A percentile compares a stretch with the other conserved stretches of the same genome.
phyloP scores from a whole-genome alignment of 257 asterid genomes.

The Euphrasia confusa region DNA sequence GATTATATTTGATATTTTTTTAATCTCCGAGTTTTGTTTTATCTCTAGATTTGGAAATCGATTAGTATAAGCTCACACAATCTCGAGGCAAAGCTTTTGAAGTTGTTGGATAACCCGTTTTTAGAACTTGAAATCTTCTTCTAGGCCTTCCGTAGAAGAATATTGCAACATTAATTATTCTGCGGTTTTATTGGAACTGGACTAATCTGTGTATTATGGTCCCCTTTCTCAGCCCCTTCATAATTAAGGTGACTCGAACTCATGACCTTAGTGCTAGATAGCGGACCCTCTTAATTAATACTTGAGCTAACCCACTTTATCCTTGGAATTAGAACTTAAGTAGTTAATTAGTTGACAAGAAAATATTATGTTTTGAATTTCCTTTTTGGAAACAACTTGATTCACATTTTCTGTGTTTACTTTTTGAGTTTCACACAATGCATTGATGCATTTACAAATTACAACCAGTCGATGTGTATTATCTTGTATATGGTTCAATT shows the following conservation, averaged over 20 bases:
- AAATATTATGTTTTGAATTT: not conserved
- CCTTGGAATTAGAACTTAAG: not conserved
- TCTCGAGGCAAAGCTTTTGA: constrained; percentile 1
- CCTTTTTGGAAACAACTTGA: no score
- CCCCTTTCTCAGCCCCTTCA: no score
- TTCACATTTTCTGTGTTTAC: not conserved
- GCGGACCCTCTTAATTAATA: no score
- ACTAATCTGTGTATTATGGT: no score
- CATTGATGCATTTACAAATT: not conserved
- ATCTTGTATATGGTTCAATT: not conserved
- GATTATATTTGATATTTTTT: constrained; percentile 75
- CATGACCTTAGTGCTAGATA: no score
- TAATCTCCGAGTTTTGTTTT: not conserved
- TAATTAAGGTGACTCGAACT: no score
- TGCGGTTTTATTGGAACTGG: not conserved
- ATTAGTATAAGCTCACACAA: not conserved
- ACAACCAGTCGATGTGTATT: not conserved
- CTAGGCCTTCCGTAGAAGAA: not conserved
- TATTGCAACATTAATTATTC: not conserved
- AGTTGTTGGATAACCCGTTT: constrained; percentile 6
- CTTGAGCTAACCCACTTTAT: no score
- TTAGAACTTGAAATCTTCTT: not conserved
- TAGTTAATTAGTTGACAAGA: not conserved
- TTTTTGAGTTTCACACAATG: constrained; percentile 9
- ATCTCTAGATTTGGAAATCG: constrained; percentile 10